Base-by-base conservation (phyloP, 2,329 filamentous ascomycete species). In the Neopestalotiopsis rosae region DNA sequence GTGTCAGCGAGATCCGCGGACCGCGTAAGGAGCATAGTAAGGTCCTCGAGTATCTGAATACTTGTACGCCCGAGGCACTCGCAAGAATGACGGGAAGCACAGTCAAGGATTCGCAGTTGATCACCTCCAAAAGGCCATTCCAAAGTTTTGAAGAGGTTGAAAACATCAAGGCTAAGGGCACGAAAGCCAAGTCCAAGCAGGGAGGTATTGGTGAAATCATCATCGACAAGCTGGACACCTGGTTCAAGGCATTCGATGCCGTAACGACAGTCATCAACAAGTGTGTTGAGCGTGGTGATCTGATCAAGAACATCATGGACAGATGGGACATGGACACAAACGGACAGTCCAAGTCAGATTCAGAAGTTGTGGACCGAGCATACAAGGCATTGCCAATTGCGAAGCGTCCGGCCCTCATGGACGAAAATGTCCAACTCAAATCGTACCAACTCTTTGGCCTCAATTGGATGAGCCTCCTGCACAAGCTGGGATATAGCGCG, bases 361-460 rank as follows among this genome's bases (percentile, higher is more conserved):
- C 20, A 6, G 28, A 66, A 10, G 32, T 14, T 28, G 14, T 9
- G n/a, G 73, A 74, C 13, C 81, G 78, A 65, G 78, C 79, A 57
- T 49, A 80, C 12, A 69, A 57, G 10, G 77, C 80, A 5, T 81
- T 87, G 9, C 86, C 86, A 0, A 81, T 88, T 32, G 75, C 83
- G 2, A 71, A 86, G 42, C 93, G 98, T 78, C 96, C 96, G 0
- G 81, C 86, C 4, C 88, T 91, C 66, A 96, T 99, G 93, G 88
- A 89, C 38, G 86, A 91, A 0, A 88, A 92, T 67, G 88, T 95
- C 68, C 84, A 88, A 52, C 90, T 99, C 84, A 98, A 98, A 78
- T 91, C 96, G 45, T 98, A 98, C 76, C 96, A 99, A 78, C 83
- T 98, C 24, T 94, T 97, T 38, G 96, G 96, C 4, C 87, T 99